phyloP scores from a whole-genome alignment of 768 basidiomycete species.

The Saitozyma sp. region DNA sequence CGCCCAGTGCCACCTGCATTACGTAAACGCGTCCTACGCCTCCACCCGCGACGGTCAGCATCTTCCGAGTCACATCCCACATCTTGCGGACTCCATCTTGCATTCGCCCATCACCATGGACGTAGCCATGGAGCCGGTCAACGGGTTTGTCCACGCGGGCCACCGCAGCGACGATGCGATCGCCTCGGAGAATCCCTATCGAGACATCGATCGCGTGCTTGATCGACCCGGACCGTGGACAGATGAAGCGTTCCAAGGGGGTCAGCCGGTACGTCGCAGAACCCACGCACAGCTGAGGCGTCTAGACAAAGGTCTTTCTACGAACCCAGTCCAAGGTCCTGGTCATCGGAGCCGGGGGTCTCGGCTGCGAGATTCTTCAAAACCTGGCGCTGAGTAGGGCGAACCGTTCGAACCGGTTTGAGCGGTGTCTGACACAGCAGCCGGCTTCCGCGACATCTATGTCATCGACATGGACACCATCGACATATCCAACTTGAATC shows the following conservation, averaged over 20 bases:
- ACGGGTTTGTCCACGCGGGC: not conserved
- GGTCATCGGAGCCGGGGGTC: constrained; percentile 95
- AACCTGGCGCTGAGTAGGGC: constrained; percentile 76
- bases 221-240: constrained; percentile 86
- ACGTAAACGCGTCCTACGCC: too few relatives aligned
- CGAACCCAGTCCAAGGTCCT: constrained; percentile 83
- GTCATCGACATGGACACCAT: constrained; percentile 99
- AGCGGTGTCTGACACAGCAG: constrained; percentile 21
- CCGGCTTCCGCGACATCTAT: constrained; percentile 97
- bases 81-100: not conserved
- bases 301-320: constrained; percentile 82
- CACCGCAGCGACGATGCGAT: not conserved
- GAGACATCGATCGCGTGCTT: constrained; percentile 81
- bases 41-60: not conserved
- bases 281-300: not conserved
- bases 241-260: constrained; percentile 73
- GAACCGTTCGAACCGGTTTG: not conserved
- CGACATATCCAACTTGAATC: constrained; percentile 96
- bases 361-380: constrained; percentile 94
- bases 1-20: too few relatives aligned
- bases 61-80: not conserved
- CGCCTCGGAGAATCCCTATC: constrained; percentile 60
- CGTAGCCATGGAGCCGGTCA: not conserved
- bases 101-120: not conserved
- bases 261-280: constrained; percentile 67